phyloP scores from a whole-genome alignment of 108 stramenopile genomes.

The Cyclostephanos invisitatus region DNA sequence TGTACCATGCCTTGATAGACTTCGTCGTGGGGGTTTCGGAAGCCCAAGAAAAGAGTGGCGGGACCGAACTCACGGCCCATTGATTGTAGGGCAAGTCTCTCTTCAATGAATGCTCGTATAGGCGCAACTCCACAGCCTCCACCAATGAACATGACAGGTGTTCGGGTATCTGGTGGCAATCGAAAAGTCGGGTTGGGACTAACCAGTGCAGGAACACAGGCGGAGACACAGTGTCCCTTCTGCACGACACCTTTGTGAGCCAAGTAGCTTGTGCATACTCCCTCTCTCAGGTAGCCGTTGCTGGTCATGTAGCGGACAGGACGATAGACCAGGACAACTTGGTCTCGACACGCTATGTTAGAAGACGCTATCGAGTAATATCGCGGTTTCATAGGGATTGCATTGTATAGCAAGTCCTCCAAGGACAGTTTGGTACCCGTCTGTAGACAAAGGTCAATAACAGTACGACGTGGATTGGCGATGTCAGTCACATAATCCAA shows the following conservation, averaged over 20 bases:
- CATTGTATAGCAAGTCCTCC: constrained; percentile 64
- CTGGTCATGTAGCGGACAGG: constrained; percentile 58
- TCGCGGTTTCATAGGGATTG: constrained; percentile 60
- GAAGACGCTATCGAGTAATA: constrained; percentile 79
- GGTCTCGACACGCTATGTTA: constrained; percentile 33
- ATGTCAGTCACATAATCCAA: constrained; percentile 65
- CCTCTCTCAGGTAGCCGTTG: constrained; percentile 52
- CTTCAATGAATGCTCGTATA: constrained; percentile 69
- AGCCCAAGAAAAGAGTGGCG: constrained; percentile 62
- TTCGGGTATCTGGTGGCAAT: constrained; percentile 50
- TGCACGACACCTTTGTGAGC: constrained; percentile 43
- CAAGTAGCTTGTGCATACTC: constrained; percentile 58
- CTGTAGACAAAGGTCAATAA: constrained; percentile 60
- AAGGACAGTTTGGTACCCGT: constrained; percentile 40
- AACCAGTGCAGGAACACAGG: constrained; percentile 38
- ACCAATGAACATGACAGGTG: constrained; percentile 66
- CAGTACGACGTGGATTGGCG: constrained; percentile 56
- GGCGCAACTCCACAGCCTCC: constrained; percentile 78
- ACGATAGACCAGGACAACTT: constrained; percentile 57
- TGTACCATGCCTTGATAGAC: constrained; percentile 55
- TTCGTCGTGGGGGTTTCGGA: constrained; percentile 62
- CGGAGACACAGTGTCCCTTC: constrained; percentile 14
- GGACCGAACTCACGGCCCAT: constrained; percentile 31
- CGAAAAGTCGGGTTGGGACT: constrained; percentile 66
- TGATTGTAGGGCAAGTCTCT: constrained; percentile 46